Evolutionary conservation across 78 protist genomes (phyloP).

Genomic region (Isochrysis galbana): DNA sequence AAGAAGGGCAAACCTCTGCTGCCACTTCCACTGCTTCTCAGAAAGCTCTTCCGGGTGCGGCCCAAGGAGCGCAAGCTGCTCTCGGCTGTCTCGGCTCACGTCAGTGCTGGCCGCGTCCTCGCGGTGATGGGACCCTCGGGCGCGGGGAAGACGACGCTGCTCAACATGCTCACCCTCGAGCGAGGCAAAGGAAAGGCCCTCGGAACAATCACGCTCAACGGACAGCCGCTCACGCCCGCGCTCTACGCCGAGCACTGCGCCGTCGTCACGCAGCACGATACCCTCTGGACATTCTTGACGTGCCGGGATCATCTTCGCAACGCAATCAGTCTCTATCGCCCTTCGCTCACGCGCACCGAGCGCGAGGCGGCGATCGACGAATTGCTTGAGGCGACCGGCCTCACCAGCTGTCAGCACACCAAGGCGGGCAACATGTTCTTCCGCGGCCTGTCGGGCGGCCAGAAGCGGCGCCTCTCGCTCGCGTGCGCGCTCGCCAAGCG

Average conservation of each 20-base stretch:
- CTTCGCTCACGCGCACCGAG: not conserved
- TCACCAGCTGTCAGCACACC: not conserved
- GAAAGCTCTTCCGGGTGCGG: not conserved
- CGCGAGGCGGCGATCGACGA: not conserved
- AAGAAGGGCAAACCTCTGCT: not conserved
- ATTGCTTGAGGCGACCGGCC: not conserved
- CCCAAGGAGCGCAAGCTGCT: not conserved
- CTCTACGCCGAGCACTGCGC: not conserved
- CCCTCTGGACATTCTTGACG: not conserved
- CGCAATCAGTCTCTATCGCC: not conserved
- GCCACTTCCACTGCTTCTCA: too few species aligned
- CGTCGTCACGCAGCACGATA: not conserved
- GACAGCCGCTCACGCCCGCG: not conserved
- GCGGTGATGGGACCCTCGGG: not conserved
- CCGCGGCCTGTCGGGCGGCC: constrained; percentile 61
- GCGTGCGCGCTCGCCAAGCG: constrained; percentile 63
- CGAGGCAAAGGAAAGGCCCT: not conserved
- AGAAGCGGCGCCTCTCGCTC: constrained; percentile 47
- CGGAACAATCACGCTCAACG: not conserved
- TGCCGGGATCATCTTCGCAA: not conserved
- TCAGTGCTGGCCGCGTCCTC: not conserved
- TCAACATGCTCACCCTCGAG: not conserved
- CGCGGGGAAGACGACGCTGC: constrained; percentile 8
- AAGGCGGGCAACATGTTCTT: constrained; percentile 29
- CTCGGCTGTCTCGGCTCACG: not conserved